A percentile compares a stretch with the other conserved stretches of the same genome.
Evolutionary conservation across 208 protist species (phyloP).

Genomic region (Tritrichomonas musculus): DNA sequence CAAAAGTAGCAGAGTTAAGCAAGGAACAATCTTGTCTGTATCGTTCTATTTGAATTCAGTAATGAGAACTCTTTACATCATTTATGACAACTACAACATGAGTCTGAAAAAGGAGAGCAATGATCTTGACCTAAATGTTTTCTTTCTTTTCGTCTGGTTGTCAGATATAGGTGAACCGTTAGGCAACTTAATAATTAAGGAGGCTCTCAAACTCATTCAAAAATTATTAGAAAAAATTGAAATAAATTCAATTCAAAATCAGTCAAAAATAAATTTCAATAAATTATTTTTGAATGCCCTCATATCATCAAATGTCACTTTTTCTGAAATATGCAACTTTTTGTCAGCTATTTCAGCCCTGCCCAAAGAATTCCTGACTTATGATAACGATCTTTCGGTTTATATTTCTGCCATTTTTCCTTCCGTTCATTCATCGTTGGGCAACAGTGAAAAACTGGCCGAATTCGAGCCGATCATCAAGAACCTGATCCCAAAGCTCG

Average conservation of each 20-base stretch:
- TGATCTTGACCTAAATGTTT: no score
- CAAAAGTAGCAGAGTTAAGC: no score
- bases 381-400: not conserved
- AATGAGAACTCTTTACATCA: no score
- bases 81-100: no score
- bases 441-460: not conserved
- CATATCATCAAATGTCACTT: not conserved
- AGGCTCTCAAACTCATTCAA: not conserved
- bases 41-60: no score
- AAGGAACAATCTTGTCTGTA: no score
- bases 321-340: not conserved
- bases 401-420: not conserved
- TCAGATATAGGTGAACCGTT: no score
- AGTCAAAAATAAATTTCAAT: not conserved
- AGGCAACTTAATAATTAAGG: not conserved
- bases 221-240: not conserved
- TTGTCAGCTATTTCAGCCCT: not conserved
- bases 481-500: not conserved
- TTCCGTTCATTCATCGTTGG: not conserved
- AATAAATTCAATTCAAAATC: not conserved
- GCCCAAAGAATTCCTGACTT: not conserved
- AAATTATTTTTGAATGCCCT: not conserved
- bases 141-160: no score
- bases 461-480: not conserved
- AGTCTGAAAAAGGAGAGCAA: no score